Base-by-base conservation (phyloP, 2,329 filamentous ascomycete species). In the Colletotrichum magnum region DNA sequence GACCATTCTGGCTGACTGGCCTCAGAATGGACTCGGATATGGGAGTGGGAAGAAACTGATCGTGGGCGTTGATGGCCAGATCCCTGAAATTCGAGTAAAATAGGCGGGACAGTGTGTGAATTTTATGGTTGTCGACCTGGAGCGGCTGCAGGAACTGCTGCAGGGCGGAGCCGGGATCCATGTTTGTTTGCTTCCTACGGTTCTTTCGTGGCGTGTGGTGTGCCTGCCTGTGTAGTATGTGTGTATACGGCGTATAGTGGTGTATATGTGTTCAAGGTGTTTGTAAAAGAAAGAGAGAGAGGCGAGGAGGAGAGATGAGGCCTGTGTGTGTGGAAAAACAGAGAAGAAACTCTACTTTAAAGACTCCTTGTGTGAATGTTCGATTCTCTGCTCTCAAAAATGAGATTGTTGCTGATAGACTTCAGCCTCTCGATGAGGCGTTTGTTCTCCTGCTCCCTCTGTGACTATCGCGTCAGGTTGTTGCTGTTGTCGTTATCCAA, bases 41-140 rank as follows among this genome's bases (percentile, higher is more conserved):
- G 54, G 89, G 89, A 3, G 89, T 90, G 12, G 88, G 82, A 41
- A 91, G 77, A 73, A 90, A 91, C 75, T 90, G 88, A 47, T 86
- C 79, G 24, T 78, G 68, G 1, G 87, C 88, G 43, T 87, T 78
- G 64, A 85, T 83, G 24, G 89, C 86, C 53, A 91, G 79, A 6
- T 79, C 74, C 24, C 76, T 77, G 73, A 89, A 91, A 26, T 81
- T 85, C 13, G 74, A 71, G 59, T 81, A 77, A 51, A 91, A 83
- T 57, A 81, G 81, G 45, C 76, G 78, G 5, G 88, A 85, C 56
- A 91, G 80, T 32, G 76, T 73, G 69, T 85, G 77, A 43, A 87
- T 81, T 56, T 79, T 85, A 2, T 80, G 74, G 26, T 81, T 73
- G 73, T 89, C 82, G 69, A 90, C 79, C 24, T 76, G 77, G 18